Base-by-base conservation (phyloP, 352 stramenopile species). In the Saprolegnia diclina region DNA sequence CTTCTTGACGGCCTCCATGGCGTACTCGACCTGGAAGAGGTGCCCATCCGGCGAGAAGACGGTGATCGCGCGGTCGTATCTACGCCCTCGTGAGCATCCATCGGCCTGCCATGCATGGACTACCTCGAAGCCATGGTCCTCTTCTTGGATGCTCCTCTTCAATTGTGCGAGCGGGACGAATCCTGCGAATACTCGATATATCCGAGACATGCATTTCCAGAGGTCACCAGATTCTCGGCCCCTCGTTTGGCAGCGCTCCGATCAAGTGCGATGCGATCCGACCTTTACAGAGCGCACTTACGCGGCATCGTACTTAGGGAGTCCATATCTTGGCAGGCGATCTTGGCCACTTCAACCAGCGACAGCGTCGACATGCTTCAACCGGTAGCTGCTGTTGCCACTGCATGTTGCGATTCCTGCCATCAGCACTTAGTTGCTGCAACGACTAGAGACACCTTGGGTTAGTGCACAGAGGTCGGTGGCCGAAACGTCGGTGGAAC, bases 1-100 rank as follows among this genome's bases (percentile, higher is more conserved):
- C 84, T 97, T 94, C 79, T 98, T 98, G 14, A 99, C 97, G 37
- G 97, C 97, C 76, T 99, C 97, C 91, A 99, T 99, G 70, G 97
- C 97, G 85, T 99, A 99, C 87, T 99, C 97, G 11, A 99, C 97
- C 78, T 99, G 96, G 80, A 99, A 98, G 73, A 99, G 86, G 78
- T 99, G 97, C 42, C 97, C 97, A 84, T 99, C 97, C 9, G 97
- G 97, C 75, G 95, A 99, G 83, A 99, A 99, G 38, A 99, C 96
- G 63, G 97, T 99, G 77, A 99, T 99, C 45, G 97, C 97, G 74
- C 97, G 94, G 84, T 99, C 97, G 81, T 99, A 99, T 81, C 95
- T 99, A 61, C 13, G 10, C 52, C 13, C 52, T 26, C 19, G 9
- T 26, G 24, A 42, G 13, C 52, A 59, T 35, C 52, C 3, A 59